Percentiles rank a stretch among this genome's conserved stretches.
Conservation (phyloP, 2,329 filamentous ascomycete species). For the Sarocladiaceae sp. region DNA sequence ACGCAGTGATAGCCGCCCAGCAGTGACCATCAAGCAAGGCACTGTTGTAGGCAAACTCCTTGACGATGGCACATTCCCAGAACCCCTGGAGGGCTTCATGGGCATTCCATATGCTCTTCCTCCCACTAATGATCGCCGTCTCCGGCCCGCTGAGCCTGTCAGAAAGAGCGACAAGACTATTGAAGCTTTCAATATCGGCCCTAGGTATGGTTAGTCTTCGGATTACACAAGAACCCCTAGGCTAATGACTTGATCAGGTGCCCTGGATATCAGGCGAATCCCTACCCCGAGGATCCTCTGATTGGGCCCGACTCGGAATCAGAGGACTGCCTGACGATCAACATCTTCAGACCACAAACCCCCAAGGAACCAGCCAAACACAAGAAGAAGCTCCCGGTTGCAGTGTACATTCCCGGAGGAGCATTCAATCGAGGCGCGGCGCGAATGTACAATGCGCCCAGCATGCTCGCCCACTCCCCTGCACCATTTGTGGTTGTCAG, state of each 20-base stretch:
- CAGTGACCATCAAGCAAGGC: slow-evolving; percentile 26
- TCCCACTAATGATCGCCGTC: slow-evolving; percentile 38
- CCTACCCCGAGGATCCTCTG: slow-evolving; percentile 24
- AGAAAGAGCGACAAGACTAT: slow-evolving; percentile 19
- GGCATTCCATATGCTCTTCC: slow-evolving; percentile 43
- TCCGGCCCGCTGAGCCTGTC: slow-evolving; percentile 29
- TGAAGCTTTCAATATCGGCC: slow-evolving; percentile 20
- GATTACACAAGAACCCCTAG: not conserved
- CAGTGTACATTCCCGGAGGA: slow-evolving; percentile 23
- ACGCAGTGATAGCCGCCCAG: slow-evolving; percentile 8
- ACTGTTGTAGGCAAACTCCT: slow-evolving; percentile 25
- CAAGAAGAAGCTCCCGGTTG: slow-evolving; percentile 21
- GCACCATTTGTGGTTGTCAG: slow-evolving; percentile 44
- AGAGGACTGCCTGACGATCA: slow-evolving; percentile 23
- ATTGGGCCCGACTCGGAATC: slow-evolving; percentile 25
- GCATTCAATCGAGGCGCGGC: slow-evolving; percentile 27
- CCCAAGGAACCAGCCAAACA: slow-evolving; percentile 10
- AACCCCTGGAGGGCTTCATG: slow-evolving; percentile 36
- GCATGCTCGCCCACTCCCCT: slow-evolving; percentile 46
- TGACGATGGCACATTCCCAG: slow-evolving; percentile 23
- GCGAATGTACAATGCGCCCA: slow-evolving; percentile 32
- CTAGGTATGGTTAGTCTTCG: slow-evolving; percentile 12
- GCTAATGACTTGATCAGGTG: slow-evolving; percentile 20
- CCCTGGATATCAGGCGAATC: slow-evolving; percentile 24
- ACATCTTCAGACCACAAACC: slow-evolving; percentile 19